Base-by-base conservation (phyloP, 331 rosid species). In the Quercus tomentella region DNA sequence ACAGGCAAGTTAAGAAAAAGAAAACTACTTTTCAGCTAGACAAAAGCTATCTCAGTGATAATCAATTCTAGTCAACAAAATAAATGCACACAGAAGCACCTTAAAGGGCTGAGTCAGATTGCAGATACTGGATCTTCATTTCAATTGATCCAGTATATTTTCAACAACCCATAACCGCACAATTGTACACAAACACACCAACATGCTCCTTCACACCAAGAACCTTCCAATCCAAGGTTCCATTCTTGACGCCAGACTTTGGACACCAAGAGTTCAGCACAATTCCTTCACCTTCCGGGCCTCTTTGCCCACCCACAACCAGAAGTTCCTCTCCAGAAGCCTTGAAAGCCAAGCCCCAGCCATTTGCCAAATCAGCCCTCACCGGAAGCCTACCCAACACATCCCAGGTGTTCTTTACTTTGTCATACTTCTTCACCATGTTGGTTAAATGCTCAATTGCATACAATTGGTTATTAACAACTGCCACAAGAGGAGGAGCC, bases 271-370 rank as follows among this genome's bases (percentile, higher is more conserved):
- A 85, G 58, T 91, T 92, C 51, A 95, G 85, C 76, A 95, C 96
- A 33, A 95, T 82, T 28, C 92, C 90, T 85, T 92, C 98, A 51
- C 98, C 98, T 84, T 95, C 98, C 1, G 97, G 97, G 31, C 97
- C 97, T 79, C 93, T 89, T 82, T 95, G 98, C 70, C 98, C 98
- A 30, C 98, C 98, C 75, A 92, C 97, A 60, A 95, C 96, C 80
- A 95, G 85, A 81, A 95, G 92, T 54, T 90, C 77, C 75, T 90
- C 89, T 74, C 97, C 98, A 77, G 97, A 95, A 56, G 98, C 98
- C 93, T 95, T 95, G 93, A 95, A 95, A 86, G 96, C 98, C 56
- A 95, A 83, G 58, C 98, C 98, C 98, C 98, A 95, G 63, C 98
- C 98, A 67, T 93, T 92, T 26, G 97, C 89, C 55, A 89, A 84